phyloP scores from a whole-genome alignment of 2,329 filamentous ascomycete species.

The Meredithiella fracta region DNA sequence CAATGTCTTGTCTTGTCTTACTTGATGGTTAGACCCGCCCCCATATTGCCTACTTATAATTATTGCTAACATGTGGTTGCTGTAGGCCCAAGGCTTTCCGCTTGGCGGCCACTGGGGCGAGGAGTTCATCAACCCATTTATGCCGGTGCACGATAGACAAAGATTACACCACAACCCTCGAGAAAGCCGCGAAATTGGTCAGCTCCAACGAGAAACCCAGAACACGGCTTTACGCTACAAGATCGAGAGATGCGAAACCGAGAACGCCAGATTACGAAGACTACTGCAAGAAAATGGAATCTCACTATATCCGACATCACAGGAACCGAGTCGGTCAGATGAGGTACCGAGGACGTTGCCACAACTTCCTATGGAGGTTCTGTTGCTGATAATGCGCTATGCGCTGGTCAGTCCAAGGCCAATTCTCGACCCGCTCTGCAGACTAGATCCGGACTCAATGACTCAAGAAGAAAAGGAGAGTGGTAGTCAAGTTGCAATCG shows the following conservation, averaged over 20 bases:
- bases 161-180: too few species aligned
- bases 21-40: neutral
- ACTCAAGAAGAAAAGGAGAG: conserved; percentile 27
- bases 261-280: neutral
- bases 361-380: conserved; percentile 35
- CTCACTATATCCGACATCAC: neutral
- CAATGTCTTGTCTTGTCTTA: neutral
- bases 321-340: neutral
- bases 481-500: conserved; percentile 34
- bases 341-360: conserved; percentile 18
- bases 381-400: conserved; percentile 35
- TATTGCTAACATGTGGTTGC: neutral
- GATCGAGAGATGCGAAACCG: neutral
- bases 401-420: conserved; percentile 32
- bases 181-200: too few species aligned
- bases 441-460: conserved; percentile 27
- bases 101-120: too few species aligned
- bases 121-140: neutral
- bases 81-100: too few species aligned
- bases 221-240: neutral
- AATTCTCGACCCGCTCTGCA: conserved; percentile 38
- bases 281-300: neutral
- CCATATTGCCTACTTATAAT: neutral
- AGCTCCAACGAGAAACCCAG: too few species aligned
- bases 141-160: neutral